Conservation (phyloP, 2,329 filamentous ascomycete genomes). For the Davidsoniella eucalypti region DNA sequence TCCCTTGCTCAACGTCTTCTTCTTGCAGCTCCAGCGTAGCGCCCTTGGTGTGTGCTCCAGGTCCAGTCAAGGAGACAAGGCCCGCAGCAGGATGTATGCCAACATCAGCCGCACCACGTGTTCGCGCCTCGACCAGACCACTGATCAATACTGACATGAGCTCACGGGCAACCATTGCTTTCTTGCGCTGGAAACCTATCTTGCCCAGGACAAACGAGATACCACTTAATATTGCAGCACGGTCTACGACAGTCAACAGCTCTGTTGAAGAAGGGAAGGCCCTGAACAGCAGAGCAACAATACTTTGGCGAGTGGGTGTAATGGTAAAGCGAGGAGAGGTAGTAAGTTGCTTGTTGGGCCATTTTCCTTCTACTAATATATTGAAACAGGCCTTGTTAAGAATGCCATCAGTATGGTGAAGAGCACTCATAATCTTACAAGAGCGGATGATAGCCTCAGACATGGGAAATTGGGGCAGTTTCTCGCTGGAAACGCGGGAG, state of each 20-base stretch:
- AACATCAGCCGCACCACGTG: slow-evolving; percentile 85
- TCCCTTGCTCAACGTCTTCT: slow-evolving; percentile 47
- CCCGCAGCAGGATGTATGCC: slow-evolving; percentile 89
- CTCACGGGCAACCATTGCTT: slow-evolving; percentile 76
- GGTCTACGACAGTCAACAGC: slow-evolving; percentile 54
- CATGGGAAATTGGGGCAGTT: slow-evolving; percentile 51
- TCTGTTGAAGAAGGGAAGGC: slow-evolving; percentile 56
- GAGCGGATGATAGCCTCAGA: slow-evolving; percentile 61
- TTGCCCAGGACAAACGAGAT: slow-evolving; percentile 73
- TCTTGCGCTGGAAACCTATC: slow-evolving; percentile 72
- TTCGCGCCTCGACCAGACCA: slow-evolving; percentile 77
- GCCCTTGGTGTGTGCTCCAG: slow-evolving; percentile 29
- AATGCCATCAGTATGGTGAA: slow-evolving; percentile 49
- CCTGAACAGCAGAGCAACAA: slow-evolving; percentile 47
- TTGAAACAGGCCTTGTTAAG: slow-evolving; percentile 44
- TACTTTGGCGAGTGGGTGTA: slow-evolving; percentile 42
- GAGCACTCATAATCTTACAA: slow-evolving; percentile 48
- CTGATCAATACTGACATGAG: slow-evolving; percentile 68
- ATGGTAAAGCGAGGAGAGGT: slow-evolving; percentile 40
- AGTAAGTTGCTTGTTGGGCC: slow-evolving; percentile 32
- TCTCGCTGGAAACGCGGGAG: slow-evolving; percentile 51
- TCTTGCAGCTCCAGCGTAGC: slow-evolving; percentile 40
- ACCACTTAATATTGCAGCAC: slow-evolving; percentile 64
- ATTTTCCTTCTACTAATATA: slow-evolving; percentile 46
- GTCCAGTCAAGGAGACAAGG: slow-evolving; percentile 52